A percentile compares a stretch with the other conserved stretches of the same genome.
These are phyloP conservation scores for Blastobotrys americana DNA, from an alignment of 805 yeast genomes.

Conservation along the genomic window DNA sequence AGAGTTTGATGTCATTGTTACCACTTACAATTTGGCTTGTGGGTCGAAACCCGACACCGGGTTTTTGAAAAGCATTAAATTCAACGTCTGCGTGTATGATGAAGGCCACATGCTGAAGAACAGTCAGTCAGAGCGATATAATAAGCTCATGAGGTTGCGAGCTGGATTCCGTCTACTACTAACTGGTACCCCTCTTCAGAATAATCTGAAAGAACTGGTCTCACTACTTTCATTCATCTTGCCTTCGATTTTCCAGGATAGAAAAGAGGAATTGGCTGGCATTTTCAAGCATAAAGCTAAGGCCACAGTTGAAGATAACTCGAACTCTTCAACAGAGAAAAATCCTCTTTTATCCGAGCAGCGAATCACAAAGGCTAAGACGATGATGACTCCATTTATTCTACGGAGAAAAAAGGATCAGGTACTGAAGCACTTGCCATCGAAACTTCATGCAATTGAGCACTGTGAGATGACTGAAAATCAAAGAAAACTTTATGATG, in stretches of 20 bases:
- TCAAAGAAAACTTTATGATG: slow-evolving; percentile 56
- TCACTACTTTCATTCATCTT: slow-evolving; percentile 85
- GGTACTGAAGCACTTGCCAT: slow-evolving; percentile 83
- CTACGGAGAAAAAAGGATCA: slow-evolving; percentile 87
- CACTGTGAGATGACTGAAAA: slow-evolving; percentile 53
- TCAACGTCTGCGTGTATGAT: slow-evolving; percentile 87
- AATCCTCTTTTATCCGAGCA: slow-evolving; percentile 84
- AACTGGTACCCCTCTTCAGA: slow-evolving; percentile 97
- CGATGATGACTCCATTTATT: slow-evolving; percentile 98
- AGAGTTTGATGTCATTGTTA: slow-evolving; percentile 79
- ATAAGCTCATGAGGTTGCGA: slow-evolving; percentile 72
- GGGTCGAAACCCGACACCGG: slow-evolving; percentile 77
- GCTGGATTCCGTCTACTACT: slow-evolving; percentile 80
- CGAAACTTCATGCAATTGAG: slow-evolving; percentile 56
- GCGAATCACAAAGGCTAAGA: slow-evolving; percentile 86
- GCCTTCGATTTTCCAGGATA: slow-evolving; percentile 73
- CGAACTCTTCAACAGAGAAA: slow-evolving; percentile 32
- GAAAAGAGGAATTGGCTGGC: slow-evolving; percentile 71
- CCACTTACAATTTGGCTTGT: slow-evolving; percentile 88
- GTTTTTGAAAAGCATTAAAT: slow-evolving; percentile 64
- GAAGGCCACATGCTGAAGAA: slow-evolving; percentile 98
- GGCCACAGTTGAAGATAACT: slow-evolving; percentile 40
- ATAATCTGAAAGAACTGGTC: slow-evolving; percentile 82
- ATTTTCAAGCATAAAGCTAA: slow-evolving; percentile 84
- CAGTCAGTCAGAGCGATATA: slow-evolving; percentile 78